Evolutionary conservation across 371 early-diverging fungal species (phyloP).

Genomic region (Chytridium lagenaria): DNA sequence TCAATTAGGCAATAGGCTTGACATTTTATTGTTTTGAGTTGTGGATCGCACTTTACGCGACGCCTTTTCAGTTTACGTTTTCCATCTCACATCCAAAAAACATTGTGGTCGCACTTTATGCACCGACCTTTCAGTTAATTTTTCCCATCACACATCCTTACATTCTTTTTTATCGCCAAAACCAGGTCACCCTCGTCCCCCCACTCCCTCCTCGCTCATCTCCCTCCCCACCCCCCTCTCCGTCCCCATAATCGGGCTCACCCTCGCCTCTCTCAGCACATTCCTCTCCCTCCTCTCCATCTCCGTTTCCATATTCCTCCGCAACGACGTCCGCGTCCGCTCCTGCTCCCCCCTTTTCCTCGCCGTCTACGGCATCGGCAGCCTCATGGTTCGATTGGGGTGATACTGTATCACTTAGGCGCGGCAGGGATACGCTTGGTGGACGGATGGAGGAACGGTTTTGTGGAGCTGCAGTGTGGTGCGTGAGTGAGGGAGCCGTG

Average conservation of each 20-base stretch:
- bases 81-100: too few species aligned
- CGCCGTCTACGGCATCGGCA: not conserved
- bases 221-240: not conserved
- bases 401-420: not conserved
- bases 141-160: too few species aligned
- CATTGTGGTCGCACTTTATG: too few species aligned
- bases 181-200: not conserved
- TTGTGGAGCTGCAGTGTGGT: not conserved
- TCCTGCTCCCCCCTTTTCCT: not conserved
- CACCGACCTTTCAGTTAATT: too few species aligned
- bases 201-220: not conserved
- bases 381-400: not conserved
- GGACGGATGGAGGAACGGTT: not conserved
- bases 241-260: not conserved
- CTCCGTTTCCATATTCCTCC: not conserved
- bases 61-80: too few species aligned
- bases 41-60: too few species aligned
- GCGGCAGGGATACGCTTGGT: not conserved
- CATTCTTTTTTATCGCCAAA: not conserved
- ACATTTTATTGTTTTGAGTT: too few species aligned
- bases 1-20: too few species aligned
- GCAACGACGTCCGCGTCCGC: not conserved
- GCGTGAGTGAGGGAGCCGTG: not conserved
- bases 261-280: not conserved
- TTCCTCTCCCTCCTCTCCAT: not conserved